Percentiles rank a stretch among this genome's conserved stretches.
Evolutionary conservation across 306 rosid genomes (phyloP).

Genomic region (Luffa acutangula): DNA sequence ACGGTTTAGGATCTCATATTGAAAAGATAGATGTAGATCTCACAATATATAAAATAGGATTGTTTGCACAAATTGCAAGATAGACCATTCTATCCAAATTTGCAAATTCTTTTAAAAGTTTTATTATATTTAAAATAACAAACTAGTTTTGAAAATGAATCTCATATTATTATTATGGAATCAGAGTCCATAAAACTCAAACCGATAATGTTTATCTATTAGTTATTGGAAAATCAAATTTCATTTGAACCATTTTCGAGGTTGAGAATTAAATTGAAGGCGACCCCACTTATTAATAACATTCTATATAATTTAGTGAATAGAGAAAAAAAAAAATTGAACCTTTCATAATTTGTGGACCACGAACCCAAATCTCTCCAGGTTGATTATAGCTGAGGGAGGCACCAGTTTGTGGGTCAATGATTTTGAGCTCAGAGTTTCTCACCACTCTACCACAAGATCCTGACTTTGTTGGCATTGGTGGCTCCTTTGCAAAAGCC

Average conservation of each 20-base stretch:
- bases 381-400: slow-evolving; percentile 56
- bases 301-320: neutral
- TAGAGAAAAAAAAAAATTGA: neutral
- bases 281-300: neutral
- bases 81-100: no score
- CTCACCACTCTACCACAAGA: slow-evolving; percentile 77
- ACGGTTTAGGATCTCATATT: no score
- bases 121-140: no score
- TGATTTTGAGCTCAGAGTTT: slow-evolving; percentile 67
- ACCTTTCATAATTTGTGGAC: slow-evolving; percentile 83
- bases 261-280: neutral
- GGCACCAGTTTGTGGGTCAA: slow-evolving; percentile 49
- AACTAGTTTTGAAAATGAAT: no score
- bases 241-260: neutral
- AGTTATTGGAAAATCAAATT: no score
- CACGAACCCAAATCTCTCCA: slow-evolving; percentile 81
- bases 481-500: slow-evolving; percentile 55
- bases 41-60: no score
- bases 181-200: no score
- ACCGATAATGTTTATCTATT: no score
- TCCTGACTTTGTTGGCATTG: slow-evolving; percentile 52
- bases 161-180: no score
- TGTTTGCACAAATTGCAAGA: no score
- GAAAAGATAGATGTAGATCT: no score
- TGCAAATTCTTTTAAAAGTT: no score